Evolutionary conservation across 768 basidiomycete genomes (phyloP), one percentile per base, ranked within the genome.

Genomic region (Lentinula guzmanii): DNA sequence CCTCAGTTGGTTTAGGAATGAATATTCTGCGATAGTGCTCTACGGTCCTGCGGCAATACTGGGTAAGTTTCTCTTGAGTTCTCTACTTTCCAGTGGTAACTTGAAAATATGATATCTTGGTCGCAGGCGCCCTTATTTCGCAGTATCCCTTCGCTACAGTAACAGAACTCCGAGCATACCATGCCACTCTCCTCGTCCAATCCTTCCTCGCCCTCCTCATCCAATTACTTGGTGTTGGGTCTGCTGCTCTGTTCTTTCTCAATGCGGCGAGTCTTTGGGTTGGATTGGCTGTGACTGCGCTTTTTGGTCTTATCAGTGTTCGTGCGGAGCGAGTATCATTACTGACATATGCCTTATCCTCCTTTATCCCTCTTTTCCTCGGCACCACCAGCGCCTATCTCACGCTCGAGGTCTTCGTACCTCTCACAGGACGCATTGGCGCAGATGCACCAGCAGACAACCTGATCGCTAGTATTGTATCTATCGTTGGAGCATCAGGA

Each of bases 1-100:
- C 0, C 83, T 96, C 83, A 90, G 90, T 67, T 98, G 95, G 95
- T 97, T 92, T 72, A 82, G 78, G 45, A 91, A 91, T 63, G 80
- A 86, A 65, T 79, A 80, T 9, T 75, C 83, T 10, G 79, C 82
- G 1, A 64, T 95, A 8, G 68, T 80, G 21, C 72, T 97, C 21
- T 98, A 92, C 68, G 90, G 81, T 2, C 90, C 92, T 13, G 81
- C 91, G 2, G 84, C 86, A 0, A 68, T 93, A 13, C 74, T 90
- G 13, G 93, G 93, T 89, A 65, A 35, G 35, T 28, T 48, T 5
- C 16, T 3, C 10, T 15, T 34, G 13, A 13, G 43, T 28, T 42
- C 3, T 28, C 45, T 37, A 33, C 13, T 55, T 18, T 34, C 0
- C 57, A 41, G 35, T n/a, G 16, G 28, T 18, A 15, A 37, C 33